phyloP scores from a whole-genome alignment of 1,284 basidiomycete genomes.

The Pseudozyma tsukubaensis region DNA sequence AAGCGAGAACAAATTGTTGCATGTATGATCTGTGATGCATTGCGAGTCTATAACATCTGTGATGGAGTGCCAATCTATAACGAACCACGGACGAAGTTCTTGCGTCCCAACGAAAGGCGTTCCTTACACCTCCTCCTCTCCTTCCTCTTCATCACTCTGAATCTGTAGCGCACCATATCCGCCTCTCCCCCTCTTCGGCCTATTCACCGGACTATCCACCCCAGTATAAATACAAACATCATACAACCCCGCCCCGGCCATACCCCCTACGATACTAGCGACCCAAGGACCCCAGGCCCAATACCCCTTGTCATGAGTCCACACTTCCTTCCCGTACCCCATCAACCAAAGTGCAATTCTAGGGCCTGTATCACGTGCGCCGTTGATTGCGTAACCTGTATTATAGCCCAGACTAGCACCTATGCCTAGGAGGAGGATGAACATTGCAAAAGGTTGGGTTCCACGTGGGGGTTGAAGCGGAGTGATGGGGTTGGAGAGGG shows the following conservation, averaged over 20 bases:
- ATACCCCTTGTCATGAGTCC: slow-evolving; percentile 74
- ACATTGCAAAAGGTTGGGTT: slow-evolving; percentile 74
- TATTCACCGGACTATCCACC: slow-evolving; percentile 64
- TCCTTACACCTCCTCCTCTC: background rate
- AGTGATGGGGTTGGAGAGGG: slow-evolving; percentile 69
- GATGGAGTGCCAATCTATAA: no score
- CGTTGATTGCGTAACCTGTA: slow-evolving; percentile 76
- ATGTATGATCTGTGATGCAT: background rate
- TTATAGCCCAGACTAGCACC: slow-evolving; percentile 74
- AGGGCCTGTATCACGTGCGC: slow-evolving; percentile 77
- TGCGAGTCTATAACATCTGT: background rate
- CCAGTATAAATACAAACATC: slow-evolving; percentile 69
- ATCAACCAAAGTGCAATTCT: slow-evolving; percentile 75
- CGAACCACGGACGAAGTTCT: no score
- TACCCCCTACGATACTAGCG: slow-evolving; percentile 61
- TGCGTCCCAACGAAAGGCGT: no score
- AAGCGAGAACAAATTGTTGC: background rate
- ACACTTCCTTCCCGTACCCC: slow-evolving; percentile 73
- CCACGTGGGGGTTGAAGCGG: slow-evolving; percentile 71
- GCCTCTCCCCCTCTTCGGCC: slow-evolving; percentile 14
- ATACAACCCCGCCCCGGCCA: slow-evolving; percentile 66
- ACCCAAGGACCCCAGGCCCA: slow-evolving; percentile 79
- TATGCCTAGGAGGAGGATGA: slow-evolving; percentile 74
- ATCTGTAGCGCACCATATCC: slow-evolving; percentile 5
- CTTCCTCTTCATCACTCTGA: slow-evolving; percentile 7